phyloP scores from a whole-genome alignment of 2,329 filamentous ascomycete genomes.

The Aspergillus flavus region DNA sequence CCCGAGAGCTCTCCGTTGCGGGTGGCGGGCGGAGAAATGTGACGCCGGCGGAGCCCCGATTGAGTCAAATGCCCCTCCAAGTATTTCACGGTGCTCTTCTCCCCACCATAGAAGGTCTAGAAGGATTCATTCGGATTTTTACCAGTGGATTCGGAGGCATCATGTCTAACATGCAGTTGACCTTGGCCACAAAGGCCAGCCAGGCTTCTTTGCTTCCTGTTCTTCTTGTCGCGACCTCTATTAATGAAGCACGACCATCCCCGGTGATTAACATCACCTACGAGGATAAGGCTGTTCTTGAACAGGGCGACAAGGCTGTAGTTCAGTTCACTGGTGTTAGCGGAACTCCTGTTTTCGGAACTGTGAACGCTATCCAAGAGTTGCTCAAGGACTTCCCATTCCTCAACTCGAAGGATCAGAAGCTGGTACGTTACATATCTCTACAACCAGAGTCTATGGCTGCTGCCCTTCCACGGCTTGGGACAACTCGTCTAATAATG shows the following conservation, averaged over 20 bases:
- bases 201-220: conserved; percentile 45
- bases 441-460: not conserved
- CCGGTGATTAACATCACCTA: conserved; percentile 41
- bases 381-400: conserved; percentile 39
- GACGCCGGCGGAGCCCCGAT: conserved; percentile 27
- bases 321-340: conserved; percentile 35
- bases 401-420: conserved; percentile 40
- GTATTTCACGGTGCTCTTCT: conserved; percentile 10
- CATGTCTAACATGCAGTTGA: conserved; percentile 39
- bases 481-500: conserved; percentile 7
- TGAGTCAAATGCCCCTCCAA: conserved; percentile 29
- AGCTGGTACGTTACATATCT: conserved; percentile 28
- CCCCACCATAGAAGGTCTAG: conserved; percentile 7
- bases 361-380: conserved; percentile 35
- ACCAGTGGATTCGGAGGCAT: conserved; percentile 12
- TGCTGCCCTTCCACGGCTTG: not conserved
- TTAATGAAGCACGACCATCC: conserved; percentile 40
- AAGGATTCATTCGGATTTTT: not conserved
- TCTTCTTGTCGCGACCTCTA: conserved; percentile 43
- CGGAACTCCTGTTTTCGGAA: conserved; percentile 34
- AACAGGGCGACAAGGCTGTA: conserved; percentile 37
- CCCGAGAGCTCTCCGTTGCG: conserved; percentile 28
- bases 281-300: conserved; percentile 40
- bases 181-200: conserved; percentile 44
- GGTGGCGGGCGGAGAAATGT: conserved; percentile 39